Conservation (phyloP, 192 early-diverging fungal species). For the Neocallimastix lanati region DNA sequence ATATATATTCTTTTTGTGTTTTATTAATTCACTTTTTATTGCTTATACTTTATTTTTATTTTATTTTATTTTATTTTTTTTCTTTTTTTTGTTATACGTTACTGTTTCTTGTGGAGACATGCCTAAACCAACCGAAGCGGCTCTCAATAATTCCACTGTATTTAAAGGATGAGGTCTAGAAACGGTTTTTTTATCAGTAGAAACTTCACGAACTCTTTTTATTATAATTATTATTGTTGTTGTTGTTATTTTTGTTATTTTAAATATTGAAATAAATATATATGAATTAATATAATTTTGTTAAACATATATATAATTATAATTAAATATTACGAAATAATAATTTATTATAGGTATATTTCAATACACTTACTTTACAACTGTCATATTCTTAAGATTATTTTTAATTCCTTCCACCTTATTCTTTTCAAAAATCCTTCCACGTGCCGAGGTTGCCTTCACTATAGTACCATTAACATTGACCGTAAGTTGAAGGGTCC, state of each 20-base stretch:
- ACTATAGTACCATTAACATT: conserved; percentile 6
- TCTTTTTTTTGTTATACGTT: too few species aligned
- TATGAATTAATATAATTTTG: too few species aligned
- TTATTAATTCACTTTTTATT: too few species aligned
- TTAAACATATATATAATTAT: too few species aligned
- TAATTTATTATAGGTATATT: too few species aligned
- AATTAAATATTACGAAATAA: too few species aligned
- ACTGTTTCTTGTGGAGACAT: conserved; percentile 24
- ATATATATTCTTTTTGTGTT: too few species aligned
- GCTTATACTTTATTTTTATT: too few species aligned
- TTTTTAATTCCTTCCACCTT: conserved; percentile 11
- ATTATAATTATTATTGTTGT: too few species aligned
- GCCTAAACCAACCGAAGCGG: conserved; percentile 21
- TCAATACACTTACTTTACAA: conserved; percentile 14
- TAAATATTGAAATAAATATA: too few species aligned
- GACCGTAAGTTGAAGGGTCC: conserved; percentile 12
- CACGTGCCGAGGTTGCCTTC: conserved; percentile 5
- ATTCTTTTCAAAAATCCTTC: conserved; percentile 21
- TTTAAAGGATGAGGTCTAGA: conserved; percentile 2
- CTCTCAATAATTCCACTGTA: conserved; percentile 23
- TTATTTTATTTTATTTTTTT: too few species aligned
- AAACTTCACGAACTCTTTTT: neutral
- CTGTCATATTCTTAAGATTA: conserved; percentile 7
- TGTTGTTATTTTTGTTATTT: too few species aligned
- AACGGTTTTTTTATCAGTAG: neutral